These are phyloP conservation scores for Diutina mesorugosa DNA, from an alignment of 1,139 yeast genomes.

Conservation along the genomic window DNA sequence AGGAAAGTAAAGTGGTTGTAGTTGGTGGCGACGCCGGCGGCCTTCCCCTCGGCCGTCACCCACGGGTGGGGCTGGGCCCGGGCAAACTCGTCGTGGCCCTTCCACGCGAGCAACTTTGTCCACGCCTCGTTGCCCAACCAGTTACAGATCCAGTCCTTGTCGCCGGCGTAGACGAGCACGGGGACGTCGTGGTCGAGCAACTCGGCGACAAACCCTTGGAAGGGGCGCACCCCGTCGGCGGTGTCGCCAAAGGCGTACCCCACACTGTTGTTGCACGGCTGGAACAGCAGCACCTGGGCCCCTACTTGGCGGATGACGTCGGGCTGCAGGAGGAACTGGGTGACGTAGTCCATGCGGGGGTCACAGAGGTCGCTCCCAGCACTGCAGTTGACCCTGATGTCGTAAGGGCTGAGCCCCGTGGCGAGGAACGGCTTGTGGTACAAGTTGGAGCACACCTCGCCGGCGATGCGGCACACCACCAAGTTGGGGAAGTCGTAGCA, in stretches of 20 bases:
- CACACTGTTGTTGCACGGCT: not conserved
- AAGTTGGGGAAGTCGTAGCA: not conserved
- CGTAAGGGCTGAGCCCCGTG: not conserved
- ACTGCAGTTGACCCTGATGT: not conserved
- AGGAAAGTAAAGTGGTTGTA: not conserved
- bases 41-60: not conserved
- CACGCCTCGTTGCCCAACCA: slow-evolving; percentile 1
- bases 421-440: not conserved
- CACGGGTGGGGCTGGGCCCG: not conserved
- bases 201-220: not conserved
- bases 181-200: not conserved
- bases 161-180: not conserved
- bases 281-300: not conserved
- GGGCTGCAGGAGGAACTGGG: not conserved
- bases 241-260: not conserved
- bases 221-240: not conserved
- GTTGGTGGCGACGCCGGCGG: not conserved
- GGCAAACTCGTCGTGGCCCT: not conserved
- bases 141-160: not conserved
- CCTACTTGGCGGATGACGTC: not conserved
- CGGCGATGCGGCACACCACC: not conserved
- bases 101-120: not conserved
- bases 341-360: not conserved
- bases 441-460: not conserved
- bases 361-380: not conserved